Evolutionary conservation across 148 eudicot species (phyloP), one percentile per base, ranked within the genome.

Genomic region (Spergularia marina): DNA sequence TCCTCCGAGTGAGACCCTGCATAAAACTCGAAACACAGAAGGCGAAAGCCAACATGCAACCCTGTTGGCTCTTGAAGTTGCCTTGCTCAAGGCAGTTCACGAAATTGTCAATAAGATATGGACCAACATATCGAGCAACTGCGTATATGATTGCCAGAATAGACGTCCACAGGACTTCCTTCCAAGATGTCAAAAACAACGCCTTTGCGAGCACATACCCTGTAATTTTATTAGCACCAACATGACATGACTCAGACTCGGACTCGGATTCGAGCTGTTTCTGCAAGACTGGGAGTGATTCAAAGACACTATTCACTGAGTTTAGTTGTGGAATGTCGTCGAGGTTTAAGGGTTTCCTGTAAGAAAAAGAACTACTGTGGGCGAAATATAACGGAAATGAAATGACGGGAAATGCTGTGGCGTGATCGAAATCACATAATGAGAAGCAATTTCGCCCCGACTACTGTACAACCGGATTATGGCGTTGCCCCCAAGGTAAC

Each of bases 61-160:
- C 68, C 6, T 51, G 67, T 6, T 15, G 44, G 25, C 52, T 25
- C n/a, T 18, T 52, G 17, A 63, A 74, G 20, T 52, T 17, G 17
- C 25, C 54, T 14, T 16, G 21, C 6, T 56, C 71, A 66, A 75
- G 72, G 54, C 53, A 56, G 13, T 76, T 25, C 57, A 76, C 78
- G 41, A 76, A 76, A 12, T 30, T 39, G 51, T 76, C 65, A 49
- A 76, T 76, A n/a, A 68, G 65, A 76, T 76, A 76, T 23, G 78
- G 78, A 68, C 72, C 44, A 11, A 44, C 66, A 25, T 41, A 76
- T 10, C 44, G 65, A 41, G 65, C 39, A 44, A 76, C 4, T 15
- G 65, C 20, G 7, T 57, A 56, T 47, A 76, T 20, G 17, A 76
- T 15, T 0, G 65, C 65, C 73, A 67, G 15, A 18, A 56, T 0